Conservation (phyloP, 2,329 filamentous ascomycete species). For the Phaeosphaeriaceae sp. region DNA sequence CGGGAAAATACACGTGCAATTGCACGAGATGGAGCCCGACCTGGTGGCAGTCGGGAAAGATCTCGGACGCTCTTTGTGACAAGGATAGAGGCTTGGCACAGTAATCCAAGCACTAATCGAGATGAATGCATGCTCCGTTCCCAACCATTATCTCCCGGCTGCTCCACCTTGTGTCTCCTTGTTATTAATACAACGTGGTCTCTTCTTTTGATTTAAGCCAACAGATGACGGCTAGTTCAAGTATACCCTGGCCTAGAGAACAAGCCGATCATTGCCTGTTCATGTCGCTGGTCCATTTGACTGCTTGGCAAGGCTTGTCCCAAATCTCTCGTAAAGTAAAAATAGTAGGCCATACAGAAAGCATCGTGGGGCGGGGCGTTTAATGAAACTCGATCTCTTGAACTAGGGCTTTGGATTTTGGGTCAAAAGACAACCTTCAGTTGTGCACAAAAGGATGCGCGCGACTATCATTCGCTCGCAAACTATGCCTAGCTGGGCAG, state of each 20-base stretch:
- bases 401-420: not conserved
- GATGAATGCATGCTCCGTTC: constrained; percentile 5
- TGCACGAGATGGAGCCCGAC: constrained; percentile 14
- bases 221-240: constrained; percentile 18
- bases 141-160: constrained; percentile 10
- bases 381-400: constrained; percentile 26
- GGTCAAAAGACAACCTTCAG: no score
- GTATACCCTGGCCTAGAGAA: constrained; percentile 17
- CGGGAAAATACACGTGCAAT: constrained; percentile 25
- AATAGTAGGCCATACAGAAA: constrained; percentile 32
- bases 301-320: constrained; percentile 39
- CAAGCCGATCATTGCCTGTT: constrained; percentile 20
- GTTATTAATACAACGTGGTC: constrained; percentile 20
- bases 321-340: constrained; percentile 29
- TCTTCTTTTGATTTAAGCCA: constrained; percentile 10
- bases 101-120: not conserved
- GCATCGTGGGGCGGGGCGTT: constrained; percentile 18
- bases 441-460: not conserved
- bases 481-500: constrained; percentile 27
- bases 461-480: constrained; percentile 19
- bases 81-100: constrained; percentile 23
- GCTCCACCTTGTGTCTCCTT: not conserved
- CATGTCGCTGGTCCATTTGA: constrained; percentile 19
- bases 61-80: constrained; percentile 15
- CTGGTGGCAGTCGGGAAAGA: constrained; percentile 16